Conservation (phyloP, 805 yeast species). For the Yamadazyma ubonensis region DNA sequence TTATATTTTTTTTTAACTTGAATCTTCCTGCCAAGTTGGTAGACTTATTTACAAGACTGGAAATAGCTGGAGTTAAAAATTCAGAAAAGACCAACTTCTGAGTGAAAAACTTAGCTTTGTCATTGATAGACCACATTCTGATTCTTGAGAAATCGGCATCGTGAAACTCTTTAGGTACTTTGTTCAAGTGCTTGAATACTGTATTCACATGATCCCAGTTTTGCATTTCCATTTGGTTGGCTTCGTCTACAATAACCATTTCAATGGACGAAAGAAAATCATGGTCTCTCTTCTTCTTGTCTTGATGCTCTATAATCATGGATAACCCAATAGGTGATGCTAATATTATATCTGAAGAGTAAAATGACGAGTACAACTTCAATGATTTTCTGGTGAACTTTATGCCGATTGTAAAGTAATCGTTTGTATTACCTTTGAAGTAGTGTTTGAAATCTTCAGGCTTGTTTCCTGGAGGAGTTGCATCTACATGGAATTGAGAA, state of each 20-base stretch:
- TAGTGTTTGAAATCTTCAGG: constrained; percentile 80
- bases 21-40: constrained; percentile 60
- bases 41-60: constrained; percentile 53
- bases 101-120: constrained; percentile 66
- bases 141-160: constrained; percentile 90
- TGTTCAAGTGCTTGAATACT: constrained; percentile 64
- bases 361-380: constrained; percentile 80
- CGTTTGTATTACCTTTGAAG: constrained; percentile 89
- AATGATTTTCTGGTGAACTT: constrained; percentile 86
- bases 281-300: constrained; percentile 56
- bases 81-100: constrained; percentile 80
- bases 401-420: constrained; percentile 86
- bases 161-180: constrained; percentile 70
- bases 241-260: constrained; percentile 72
- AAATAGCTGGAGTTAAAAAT: constrained; percentile 77
- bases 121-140: constrained; percentile 90
- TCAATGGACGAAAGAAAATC: constrained; percentile 92
- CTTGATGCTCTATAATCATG: constrained; percentile 66
- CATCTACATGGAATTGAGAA: constrained; percentile 59
- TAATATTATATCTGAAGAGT: constrained; percentile 78
- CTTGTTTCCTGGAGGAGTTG: constrained; percentile 51
- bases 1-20: constrained; percentile 49
- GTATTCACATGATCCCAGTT: constrained; percentile 83
- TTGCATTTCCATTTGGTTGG: constrained; percentile 86
- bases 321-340: constrained; percentile 89